Percentiles rank a stretch among this genome's conserved stretches.
These are phyloP conservation scores for Ogataea hybrid DNA, from an alignment of 1,139 yeast genomes.

Conservation along the genomic window DNA sequence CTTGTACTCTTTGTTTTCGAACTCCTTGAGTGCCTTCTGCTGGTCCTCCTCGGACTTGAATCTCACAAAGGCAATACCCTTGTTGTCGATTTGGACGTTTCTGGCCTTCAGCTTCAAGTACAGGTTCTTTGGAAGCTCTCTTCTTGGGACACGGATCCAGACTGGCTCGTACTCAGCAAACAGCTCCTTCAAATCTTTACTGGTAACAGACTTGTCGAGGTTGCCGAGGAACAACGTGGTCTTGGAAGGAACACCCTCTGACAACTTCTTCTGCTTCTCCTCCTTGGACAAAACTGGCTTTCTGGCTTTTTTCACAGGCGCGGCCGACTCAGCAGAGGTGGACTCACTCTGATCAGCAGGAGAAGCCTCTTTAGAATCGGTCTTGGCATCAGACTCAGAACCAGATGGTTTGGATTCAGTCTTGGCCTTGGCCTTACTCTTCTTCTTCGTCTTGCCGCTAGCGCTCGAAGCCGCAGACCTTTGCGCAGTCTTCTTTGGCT, in stretches of 20 bases:
- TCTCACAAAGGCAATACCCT: slow-evolving; percentile 64
- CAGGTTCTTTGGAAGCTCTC: slow-evolving; percentile 41
- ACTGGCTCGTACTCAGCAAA: slow-evolving; percentile 49
- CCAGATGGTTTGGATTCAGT: slow-evolving; percentile 7
- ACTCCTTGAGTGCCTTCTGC: slow-evolving; percentile 47
- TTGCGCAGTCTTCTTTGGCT: slow-evolving; percentile 9
- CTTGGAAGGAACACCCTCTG: slow-evolving; percentile 53
- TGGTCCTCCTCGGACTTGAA: slow-evolving; percentile 49
- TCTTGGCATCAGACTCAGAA: slow-evolving; percentile 7
- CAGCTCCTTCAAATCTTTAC: slow-evolving; percentile 42
- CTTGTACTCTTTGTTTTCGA: slow-evolving; percentile 49
- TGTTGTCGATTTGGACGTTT: slow-evolving; percentile 45
- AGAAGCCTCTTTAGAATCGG: slow-evolving; percentile 8
- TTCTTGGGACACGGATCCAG: slow-evolving; percentile 58
- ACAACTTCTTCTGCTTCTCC: slow-evolving; percentile 32
- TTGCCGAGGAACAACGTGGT: slow-evolving; percentile 60
- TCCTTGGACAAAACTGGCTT: slow-evolving; percentile 21
- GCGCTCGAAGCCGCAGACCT: slow-evolving; percentile 27
- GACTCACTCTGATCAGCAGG: slow-evolving; percentile 7
- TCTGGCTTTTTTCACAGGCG: slow-evolving; percentile 11
- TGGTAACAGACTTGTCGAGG: slow-evolving; percentile 48
- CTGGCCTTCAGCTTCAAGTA: slow-evolving; percentile 41
- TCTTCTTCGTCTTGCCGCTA: slow-evolving; percentile 11
- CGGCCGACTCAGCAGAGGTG: slow-evolving; percentile 13
- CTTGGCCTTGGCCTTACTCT: slow-evolving; percentile 33